Base-by-base conservation (phyloP, 352 stramenopile genomes). In the Aphanomyces cochlioides region DNA sequence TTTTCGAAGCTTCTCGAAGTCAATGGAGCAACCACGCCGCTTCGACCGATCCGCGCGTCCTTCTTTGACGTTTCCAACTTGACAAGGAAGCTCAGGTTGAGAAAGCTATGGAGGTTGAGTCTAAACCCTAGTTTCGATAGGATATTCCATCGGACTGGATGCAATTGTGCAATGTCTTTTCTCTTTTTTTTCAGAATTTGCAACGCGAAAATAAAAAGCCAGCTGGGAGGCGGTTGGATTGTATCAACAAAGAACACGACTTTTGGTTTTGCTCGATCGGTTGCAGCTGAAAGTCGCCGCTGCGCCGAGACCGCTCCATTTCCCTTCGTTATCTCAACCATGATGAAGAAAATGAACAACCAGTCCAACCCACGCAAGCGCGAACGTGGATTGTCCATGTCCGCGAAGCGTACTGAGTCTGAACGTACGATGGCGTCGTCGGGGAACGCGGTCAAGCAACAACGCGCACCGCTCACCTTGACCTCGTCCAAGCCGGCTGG, bases 301-400 rank as follows among this genome's bases (percentile, higher is more conserved):
- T 50, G 43, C 43, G 1, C 10, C 43, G 10, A 50, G 10, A n/a
- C 8, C 43, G 28, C 36, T 13, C 54, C 28, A 19, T 28, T 15
- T 37, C 54, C 54, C 54, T 41, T 19, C 54, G 19, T 61, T 36
- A 28, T 48, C 19, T 17, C 41, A 13, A 41, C 59, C 15, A 57
- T 67, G 59, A 67, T 56, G 59, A 67, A 67, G 59, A 70, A 61
- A 56, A 61, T 61, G 64, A 70, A 70, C 43, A 61, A 70, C n/a
- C 47, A 17, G 39, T 63, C 45, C 37, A 70, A 50, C 40, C n/a
- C 64, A 61, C 54, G 54, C n/a, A 70, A 70, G 64, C 39, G 54
- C 40, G 19, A 70, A 8, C 36, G 36, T 10, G 43, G 64, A 36
- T 17, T 58, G 17, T 19, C 50, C 50, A 8, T 61, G 15, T 61